Evolutionary conservation across 257 asterid genomes (phyloP).

Genomic region (Nicotiana tabacum): DNA sequence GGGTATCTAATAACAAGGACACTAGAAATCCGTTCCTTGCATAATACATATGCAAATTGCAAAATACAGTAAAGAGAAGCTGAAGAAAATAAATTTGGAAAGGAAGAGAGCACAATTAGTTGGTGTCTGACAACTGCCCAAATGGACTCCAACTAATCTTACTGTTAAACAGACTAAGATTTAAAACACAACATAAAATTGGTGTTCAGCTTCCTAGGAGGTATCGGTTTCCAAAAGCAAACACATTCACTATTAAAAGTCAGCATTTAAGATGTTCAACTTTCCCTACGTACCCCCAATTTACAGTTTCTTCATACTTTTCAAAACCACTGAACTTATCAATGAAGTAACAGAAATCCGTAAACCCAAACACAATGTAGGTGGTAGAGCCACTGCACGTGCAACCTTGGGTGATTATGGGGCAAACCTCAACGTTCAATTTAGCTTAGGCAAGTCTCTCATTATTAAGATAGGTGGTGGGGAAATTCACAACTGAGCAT

Average conservation of each 20-base stretch:
- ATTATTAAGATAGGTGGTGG: background rate
- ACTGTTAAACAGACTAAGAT: background rate
- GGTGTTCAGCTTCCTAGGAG: background rate
- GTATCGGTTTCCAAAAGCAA: background rate
- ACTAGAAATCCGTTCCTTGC: no score
- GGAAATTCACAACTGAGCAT: background rate
- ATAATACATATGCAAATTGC: no score
- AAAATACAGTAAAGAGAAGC: no score
- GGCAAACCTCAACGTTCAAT: background rate
- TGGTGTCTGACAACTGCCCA: background rate
- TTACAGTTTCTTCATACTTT: background rate
- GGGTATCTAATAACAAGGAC: no score
- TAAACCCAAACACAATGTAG: no score
- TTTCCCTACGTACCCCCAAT: background rate
- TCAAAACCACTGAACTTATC: background rate
- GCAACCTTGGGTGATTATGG: background rate
- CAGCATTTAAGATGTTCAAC: background rate
- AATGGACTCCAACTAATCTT: background rate
- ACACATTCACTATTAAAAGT: background rate
- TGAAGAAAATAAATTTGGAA: background rate
- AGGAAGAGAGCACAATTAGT: background rate
- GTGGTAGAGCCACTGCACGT: no score
- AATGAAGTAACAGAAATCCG: background rate
- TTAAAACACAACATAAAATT: background rate
- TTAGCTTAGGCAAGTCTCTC: background rate